Evolutionary conservation across 257 asterid species (phyloP).

Genomic region (Linderniella brevidens): DNA sequence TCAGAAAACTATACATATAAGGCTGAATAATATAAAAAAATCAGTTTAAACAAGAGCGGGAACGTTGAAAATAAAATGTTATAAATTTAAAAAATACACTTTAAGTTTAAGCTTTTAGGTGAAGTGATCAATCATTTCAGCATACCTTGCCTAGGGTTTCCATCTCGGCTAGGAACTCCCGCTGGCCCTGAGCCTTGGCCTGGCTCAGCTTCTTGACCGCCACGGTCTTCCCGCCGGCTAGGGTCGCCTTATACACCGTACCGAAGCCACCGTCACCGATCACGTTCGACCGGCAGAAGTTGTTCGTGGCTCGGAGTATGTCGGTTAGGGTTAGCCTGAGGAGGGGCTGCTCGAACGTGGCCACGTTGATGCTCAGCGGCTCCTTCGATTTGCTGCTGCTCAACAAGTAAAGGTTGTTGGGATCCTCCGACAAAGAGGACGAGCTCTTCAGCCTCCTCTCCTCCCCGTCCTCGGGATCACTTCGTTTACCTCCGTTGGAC

Average conservation of each 20-base stretch:
- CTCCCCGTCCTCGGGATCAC: constrained; percentile 17
- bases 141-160: constrained; percentile 90
- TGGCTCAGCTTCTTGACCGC: constrained; percentile 77
- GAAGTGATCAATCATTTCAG: too few relatives aligned
- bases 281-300: constrained; percentile 52
- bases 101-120: too few relatives aligned
- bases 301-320: constrained; percentile 58
- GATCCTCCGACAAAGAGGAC: constrained; percentile 36
- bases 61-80: too few relatives aligned
- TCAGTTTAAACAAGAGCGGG: too few relatives aligned
- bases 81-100: too few relatives aligned
- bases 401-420: constrained; percentile 44
- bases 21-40: too few relatives aligned
- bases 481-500: constrained; percentile 12
- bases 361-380: constrained; percentile 74
- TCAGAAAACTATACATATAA: too few relatives aligned
- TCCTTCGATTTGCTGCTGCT: constrained; percentile 69
- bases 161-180: constrained; percentile 89
- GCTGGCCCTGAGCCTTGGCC: constrained; percentile 53
- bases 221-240: constrained; percentile 39
- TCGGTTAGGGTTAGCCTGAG: constrained; percentile 47
- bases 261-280: constrained; percentile 94
- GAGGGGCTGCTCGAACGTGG: constrained; percentile 78
- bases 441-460: constrained; percentile 17
- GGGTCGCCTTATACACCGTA: constrained; percentile 58